Conservation (phyloP, 202 grass and related monocot species). For the Cymbopogon flexuosus region DNA sequence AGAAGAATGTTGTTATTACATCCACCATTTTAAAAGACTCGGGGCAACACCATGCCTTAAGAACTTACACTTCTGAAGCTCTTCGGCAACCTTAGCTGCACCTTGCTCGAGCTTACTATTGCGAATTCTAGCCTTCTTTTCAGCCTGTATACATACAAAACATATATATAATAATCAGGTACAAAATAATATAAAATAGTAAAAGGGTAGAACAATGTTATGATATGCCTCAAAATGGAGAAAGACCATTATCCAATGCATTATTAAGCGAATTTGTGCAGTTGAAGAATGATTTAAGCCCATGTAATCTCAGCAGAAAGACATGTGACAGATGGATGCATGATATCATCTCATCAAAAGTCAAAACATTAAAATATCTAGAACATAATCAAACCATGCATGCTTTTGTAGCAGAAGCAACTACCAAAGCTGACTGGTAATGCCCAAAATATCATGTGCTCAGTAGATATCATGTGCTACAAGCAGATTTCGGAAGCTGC, state of each 20-base stretch:
- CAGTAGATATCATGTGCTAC: not conserved
- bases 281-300: too few relatives aligned
- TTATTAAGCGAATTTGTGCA: too few relatives aligned
- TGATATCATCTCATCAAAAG: not conserved
- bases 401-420: not conserved
- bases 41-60: not conserved
- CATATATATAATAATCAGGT: slow-evolving; percentile 25
- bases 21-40: not conserved
- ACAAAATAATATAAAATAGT: not conserved
- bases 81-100: slow-evolving; percentile 65
- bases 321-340: not conserved
- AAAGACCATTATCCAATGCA: not conserved
- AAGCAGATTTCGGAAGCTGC: not conserved
- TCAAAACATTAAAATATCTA: not conserved
- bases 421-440: not conserved
- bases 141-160: slow-evolving; percentile 34
- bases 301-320: not conserved
- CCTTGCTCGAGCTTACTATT: slow-evolving; percentile 65
- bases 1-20: not conserved
- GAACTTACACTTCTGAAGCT: slow-evolving; percentile 67
- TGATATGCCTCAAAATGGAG: not conserved
- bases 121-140: slow-evolving; percentile 73
- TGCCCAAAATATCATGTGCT: not conserved
- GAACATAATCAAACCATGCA: not conserved
- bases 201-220: not conserved